A percentile compares a stretch with the other conserved stretches of the same genome.
Evolutionary conservation across 2,329 filamentous ascomycete species (phyloP).

Genomic region (Arthrobotrys conoides): DNA sequence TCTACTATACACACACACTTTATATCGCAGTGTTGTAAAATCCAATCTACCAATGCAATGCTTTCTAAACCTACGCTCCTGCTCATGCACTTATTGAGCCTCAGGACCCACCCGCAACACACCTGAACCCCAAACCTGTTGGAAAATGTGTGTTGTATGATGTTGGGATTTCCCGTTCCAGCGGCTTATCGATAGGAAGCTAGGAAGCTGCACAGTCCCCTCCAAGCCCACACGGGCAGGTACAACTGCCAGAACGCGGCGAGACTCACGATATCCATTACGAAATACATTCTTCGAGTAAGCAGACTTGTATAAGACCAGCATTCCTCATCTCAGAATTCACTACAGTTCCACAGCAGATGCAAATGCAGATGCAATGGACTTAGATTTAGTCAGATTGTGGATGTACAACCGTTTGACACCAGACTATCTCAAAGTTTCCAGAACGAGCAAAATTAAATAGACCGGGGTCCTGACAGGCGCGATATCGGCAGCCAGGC

Average conservation of each 20-base stretch:
- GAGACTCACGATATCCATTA: conserved; percentile 15
- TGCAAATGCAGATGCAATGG: not conserved
- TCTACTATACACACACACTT: not conserved
- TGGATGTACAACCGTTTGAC: conserved; percentile 16
- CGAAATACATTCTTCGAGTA: not conserved
- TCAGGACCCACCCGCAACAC: not conserved
- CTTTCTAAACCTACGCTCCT: no score
- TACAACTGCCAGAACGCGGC: conserved; percentile 1
- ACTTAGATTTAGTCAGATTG: not conserved
- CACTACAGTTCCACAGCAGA: not conserved
- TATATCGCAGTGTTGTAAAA: no score
- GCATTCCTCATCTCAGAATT: not conserved
- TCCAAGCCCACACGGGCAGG: conserved; percentile 9
- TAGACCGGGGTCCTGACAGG: conserved; percentile 10
- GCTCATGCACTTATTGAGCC: no score
- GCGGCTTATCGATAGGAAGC: conserved; percentile 41
- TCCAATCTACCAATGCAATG: no score
- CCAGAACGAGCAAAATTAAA: conserved; percentile 36
- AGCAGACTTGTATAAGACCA: not conserved
- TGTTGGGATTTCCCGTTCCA: conserved; percentile 44
- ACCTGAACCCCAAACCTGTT: not conserved
- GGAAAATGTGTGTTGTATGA: conserved; percentile 41
- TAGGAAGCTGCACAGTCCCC: not conserved
- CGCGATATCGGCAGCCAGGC: conserved; percentile 53
- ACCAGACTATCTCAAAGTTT: conserved; percentile 16